Evolutionary conservation across 495 filamentous ascomycete species (phyloP).

Genomic region (Margaritispora aquatica): DNA sequence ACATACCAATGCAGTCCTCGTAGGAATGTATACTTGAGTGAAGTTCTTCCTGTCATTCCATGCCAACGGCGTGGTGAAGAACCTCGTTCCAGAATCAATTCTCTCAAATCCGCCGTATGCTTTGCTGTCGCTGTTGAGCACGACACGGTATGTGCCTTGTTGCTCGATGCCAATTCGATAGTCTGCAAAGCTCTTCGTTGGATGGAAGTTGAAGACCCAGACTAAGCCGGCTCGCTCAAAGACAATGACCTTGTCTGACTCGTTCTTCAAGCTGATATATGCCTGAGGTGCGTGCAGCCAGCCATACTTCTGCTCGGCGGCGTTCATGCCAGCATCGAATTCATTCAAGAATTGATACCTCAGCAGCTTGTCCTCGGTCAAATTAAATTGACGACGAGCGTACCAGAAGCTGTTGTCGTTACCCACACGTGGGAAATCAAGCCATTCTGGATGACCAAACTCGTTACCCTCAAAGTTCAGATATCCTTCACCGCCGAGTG

Average conservation of each 20-base stretch:
- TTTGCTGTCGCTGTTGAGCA: conserved; percentile 73
- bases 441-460: conserved; percentile 98
- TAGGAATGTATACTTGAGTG: conserved; percentile 86
- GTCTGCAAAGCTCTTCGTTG: conserved; percentile 80
- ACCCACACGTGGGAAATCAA: conserved; percentile 92
- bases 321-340: conserved; percentile 90
- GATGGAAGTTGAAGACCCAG: conserved; percentile 96
- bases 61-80: conserved; percentile 81
- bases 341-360: conserved; percentile 91
- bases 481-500: conserved; percentile 92
- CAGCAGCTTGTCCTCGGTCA: conserved; percentile 77
- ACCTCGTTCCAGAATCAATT: conserved; percentile 69
- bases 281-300: conserved; percentile 88
- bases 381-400: conserved; percentile 88
- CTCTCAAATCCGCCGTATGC: conserved; percentile 76
- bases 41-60: conserved; percentile 92
- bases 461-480: conserved; percentile 99
- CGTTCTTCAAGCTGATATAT: conserved; percentile 89
- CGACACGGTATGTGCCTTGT: conserved; percentile 79
- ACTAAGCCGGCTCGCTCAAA: conserved; percentile 89
- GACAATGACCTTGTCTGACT: conserved; percentile 88
- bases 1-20: conserved; percentile 79
- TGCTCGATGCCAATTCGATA: conserved; percentile 86
- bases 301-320: conserved; percentile 78
- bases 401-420: conserved; percentile 98